Base-by-base conservation (phyloP, 148 eudicot genomes). In the Rhododendron vialii region DNA sequence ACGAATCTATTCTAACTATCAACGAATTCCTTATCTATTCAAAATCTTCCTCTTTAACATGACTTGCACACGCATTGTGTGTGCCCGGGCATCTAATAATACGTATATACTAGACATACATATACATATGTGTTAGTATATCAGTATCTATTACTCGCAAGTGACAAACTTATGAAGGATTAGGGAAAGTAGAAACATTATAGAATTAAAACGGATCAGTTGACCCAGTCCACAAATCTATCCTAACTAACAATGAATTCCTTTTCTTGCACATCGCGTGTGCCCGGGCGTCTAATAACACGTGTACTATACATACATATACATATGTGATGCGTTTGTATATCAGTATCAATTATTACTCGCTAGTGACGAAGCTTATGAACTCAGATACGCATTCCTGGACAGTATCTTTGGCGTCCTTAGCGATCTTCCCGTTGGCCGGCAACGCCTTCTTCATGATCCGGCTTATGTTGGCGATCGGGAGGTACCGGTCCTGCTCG, bases 331-430 rank as follows among this genome's bases (percentile, higher is more conserved):
- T 74, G 35, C 35, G 43, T 13, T 35, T 4, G 35, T 13, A 35
- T 3, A 14, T 74, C 20, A 12, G 55, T 15, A 24, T 69, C 2
- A 90, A 3, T 7, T 47, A 47, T 47, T 87, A 92, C 93, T 92
- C 93, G 93, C 93, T 89, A 24, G 93, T 92, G 80, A 92, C 82
- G 88, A 92, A 92, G 89, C 92, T 90, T 82, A 92, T 92, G 88
- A 92, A 92, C 89, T 92, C 92, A 5, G 93, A 92, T 0, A 92
- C 92, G 45, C 93, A 92, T 79, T 92, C 92, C 82, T 92, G 93
- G 24, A 92, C 93, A 0, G 92, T 92, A 18, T 92, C 92, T 86
- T 92, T 92, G 7, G 93, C 91, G 35, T 90, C 93, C 88, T 92
- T 92, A 2, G 93, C 92, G 5, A 92, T 89, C 88, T 92, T 92